phyloP scores from a whole-genome alignment of 192 early-diverging fungal genomes.

The Lobosporangium transversale region DNA sequence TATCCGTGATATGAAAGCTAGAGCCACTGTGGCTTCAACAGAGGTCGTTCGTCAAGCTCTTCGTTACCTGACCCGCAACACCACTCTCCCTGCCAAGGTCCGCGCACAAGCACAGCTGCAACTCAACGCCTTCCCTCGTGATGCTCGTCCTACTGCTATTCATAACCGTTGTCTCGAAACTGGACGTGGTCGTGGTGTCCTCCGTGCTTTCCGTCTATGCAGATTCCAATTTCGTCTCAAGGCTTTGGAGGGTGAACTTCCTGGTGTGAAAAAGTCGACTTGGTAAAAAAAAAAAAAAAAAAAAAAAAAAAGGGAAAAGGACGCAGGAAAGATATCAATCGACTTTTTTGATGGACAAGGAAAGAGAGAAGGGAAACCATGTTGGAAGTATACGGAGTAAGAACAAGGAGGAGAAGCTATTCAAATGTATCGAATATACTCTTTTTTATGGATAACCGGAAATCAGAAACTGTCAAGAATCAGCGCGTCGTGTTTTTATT shows the following conservation, averaged over 20 bases:
- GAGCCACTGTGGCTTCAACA: conserved; percentile 69
- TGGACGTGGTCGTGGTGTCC: conserved; percentile 78
- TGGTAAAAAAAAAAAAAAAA: conserved; percentile 65
- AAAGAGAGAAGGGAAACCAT: too few relatives aligned
- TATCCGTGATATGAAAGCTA: conserved; percentile 78
- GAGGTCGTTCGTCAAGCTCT: conserved; percentile 80
- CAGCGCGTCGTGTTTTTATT: too few relatives aligned
- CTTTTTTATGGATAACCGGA: too few relatives aligned
- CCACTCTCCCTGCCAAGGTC: conserved; percentile 73
- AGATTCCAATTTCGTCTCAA: conserved; percentile 84
- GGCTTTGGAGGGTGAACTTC: conserved; percentile 81
- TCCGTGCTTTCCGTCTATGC: conserved; percentile 79
- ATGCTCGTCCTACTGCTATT: conserved; percentile 71
- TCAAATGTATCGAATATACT: too few relatives aligned
- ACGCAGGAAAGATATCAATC: too few relatives aligned
- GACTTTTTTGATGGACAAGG: too few relatives aligned
- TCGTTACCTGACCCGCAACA: conserved; percentile 82
- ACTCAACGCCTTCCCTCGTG: conserved; percentile 71
- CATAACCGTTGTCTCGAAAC: conserved; percentile 80
- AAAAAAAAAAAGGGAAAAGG: neutral
- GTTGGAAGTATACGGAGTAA: too few relatives aligned
- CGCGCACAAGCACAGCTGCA: conserved; percentile 83
- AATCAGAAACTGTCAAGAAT: too few relatives aligned
- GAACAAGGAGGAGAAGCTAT: too few relatives aligned
- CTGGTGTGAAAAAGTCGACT: conserved; percentile 82